A percentile compares a stretch with the other conserved stretches of the same genome.
phyloP scores from a whole-genome alignment of 306 rosid species.

The Cucurbita ficifolia region DNA sequence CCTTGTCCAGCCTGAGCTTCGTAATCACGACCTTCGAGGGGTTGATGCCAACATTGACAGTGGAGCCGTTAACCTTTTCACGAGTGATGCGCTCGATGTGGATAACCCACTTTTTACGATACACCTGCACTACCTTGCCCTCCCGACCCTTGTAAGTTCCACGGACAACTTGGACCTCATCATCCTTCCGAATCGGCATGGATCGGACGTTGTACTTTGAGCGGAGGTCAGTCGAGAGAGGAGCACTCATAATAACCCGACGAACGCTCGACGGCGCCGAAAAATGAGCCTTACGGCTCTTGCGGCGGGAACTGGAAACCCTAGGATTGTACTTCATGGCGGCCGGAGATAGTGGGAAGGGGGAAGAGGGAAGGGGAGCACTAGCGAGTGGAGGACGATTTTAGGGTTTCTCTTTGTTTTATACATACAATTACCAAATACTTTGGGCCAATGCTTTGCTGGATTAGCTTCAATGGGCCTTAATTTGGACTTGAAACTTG shows the following conservation, averaged over 20 bases:
- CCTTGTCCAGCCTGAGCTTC: constrained; percentile 82
- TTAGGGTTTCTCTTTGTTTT: not conserved
- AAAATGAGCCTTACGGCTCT: constrained; percentile 92
- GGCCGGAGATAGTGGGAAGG: not conserved
- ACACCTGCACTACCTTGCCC: constrained; percentile 82
- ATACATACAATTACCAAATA: not conserved
- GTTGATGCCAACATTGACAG: constrained; percentile 11
- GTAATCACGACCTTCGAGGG: constrained; percentile 45
- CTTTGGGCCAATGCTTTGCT: not conserved
- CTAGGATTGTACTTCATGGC: constrained; percentile 74
- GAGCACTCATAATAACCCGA: constrained; percentile 79
- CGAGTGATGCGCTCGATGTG: constrained; percentile 88
- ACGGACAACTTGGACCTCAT: constrained; percentile 81
- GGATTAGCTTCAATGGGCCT: not conserved
- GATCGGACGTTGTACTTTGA: constrained; percentile 84
- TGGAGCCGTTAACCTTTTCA: constrained; percentile 74
- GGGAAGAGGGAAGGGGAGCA: not conserved
- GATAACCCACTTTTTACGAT: constrained; percentile 91
- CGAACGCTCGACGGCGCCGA: constrained; percentile 90
- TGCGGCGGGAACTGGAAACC: constrained; percentile 81
- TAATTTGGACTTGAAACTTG: not conserved
- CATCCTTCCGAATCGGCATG: constrained; percentile 81
- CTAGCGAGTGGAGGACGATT: too few species aligned
- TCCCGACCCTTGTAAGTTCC: constrained; percentile 91
- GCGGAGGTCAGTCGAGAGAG: constrained; percentile 67